Base-by-base conservation (phyloP, 1,284 basidiomycete species). In the Pascua guehoae region DNA sequence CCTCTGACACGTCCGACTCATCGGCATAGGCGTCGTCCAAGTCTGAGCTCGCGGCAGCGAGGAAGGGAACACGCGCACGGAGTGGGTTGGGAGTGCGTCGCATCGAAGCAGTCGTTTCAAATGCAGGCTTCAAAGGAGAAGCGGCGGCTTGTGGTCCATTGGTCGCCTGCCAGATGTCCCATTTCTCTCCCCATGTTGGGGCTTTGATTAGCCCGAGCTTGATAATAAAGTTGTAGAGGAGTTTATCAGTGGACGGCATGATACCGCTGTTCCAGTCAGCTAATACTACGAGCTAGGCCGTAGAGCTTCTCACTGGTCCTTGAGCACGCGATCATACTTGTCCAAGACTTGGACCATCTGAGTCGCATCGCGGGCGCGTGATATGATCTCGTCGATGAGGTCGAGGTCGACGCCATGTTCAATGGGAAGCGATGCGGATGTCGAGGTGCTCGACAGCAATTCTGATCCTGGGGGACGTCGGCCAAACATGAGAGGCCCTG, bases 181-280 rank as follows among this genome's bases (percentile, higher is more conserved):
- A 77, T 56, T 69, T 65, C 53, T 73, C 71, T 4, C 72, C 74
- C 74, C 74, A 77, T 37, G 71, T 72, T n/a, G 62, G 47, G 0
- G 73, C 75, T 32, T 70, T 66, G 14, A 75, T 67, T 47, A 72
- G 66, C n/a, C 73, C 73, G 5, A 77, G 63, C 59, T 75, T 74
- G 39, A 77, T 65, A 12, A 77, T 66, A 50, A 77, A 75, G 52
- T 72, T 69, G 61, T 76, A 77, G 60, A 75, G 74, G 10, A 57
- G 54, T 16, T 69, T 68, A 57, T 76, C 74, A 32, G 50, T 44
- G 4, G 67, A 64, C 2, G 65, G 66, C 0, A 65, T 64, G 5
- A 76, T 62, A 12, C 69, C 74, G 56, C 74, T 76, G 58, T 2
- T 16, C 5, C 39, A 1, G 55, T 63, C 44, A 62, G 61, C 24